Base-by-base conservation (phyloP, 2,329 filamentous ascomycete species). In the Penicillium sp. region DNA sequence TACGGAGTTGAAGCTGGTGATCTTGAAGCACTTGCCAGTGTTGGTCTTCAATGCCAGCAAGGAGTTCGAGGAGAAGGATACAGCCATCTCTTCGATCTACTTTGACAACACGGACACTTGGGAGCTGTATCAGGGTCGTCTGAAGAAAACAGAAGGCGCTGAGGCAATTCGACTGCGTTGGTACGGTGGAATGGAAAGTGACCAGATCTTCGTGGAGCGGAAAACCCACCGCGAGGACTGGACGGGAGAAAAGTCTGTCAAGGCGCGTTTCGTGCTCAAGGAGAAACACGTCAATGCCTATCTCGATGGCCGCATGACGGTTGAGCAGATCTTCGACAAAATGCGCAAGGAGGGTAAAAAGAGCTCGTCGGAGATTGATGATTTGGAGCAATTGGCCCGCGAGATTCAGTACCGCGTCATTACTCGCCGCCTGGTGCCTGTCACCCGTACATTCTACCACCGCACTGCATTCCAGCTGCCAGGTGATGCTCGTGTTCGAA, bases 191-290 rank as follows among this genome's bases (percentile, higher is more conserved):
- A 97, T 99, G 93, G 87, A 94, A 68, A 91, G 82, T 53, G 93
- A 97, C 71, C 94, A 91, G 54, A 95, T 97, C 57, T 99, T 97
- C 70, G 89, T 99, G 25, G 94, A 99, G 80, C 86, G 94, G 62
- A 99, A 99, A 79, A 99, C 94, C 0, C 94, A 99, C 79, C 89
- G 94, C 40, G 94, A 99, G 76, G 94, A 99, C 75, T 99, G 94
- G 94, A 99, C 94, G 0, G 94, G 94, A 58, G 94, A 99, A 75
- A 96, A 97, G 79, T 97, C 93, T 2, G 94, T 99, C 78, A 99
- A 99, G 80, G 93, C 94, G 43, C 89, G 94, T 43, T 99, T 99
- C 71, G 84, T 90, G 9, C 82, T 94, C 63, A 97, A 99, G 80
- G 94, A 99, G 79, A 99, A 99, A 83, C 90, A 97, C 62, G 89